Evolutionary conservation across 441 rosid species (phyloP).

Genomic region (Adansonia rubrostipa): DNA sequence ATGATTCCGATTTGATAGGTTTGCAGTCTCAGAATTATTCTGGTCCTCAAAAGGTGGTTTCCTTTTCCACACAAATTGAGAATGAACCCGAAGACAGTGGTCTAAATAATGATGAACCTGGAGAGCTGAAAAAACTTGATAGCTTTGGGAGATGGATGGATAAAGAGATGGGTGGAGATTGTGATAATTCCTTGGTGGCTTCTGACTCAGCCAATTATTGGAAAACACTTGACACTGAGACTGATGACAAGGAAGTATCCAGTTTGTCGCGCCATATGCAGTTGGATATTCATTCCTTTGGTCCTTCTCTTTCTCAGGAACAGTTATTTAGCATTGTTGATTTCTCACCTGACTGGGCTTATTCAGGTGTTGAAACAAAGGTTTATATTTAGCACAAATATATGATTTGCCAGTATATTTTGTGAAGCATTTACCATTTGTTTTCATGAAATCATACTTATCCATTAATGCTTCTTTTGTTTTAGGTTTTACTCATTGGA

Average conservation of each 20-base stretch:
- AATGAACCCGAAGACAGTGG: constrained; percentile 26
- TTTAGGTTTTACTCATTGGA: constrained; percentile 62
- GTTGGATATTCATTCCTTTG: constrained; percentile 54
- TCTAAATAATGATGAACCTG: constrained; percentile 32
- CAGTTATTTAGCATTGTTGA: constrained; percentile 68
- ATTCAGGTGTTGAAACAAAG: constrained; percentile 55
- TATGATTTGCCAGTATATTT: not conserved
- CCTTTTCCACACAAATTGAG: constrained; percentile 34
- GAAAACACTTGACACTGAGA: constrained; percentile 52
- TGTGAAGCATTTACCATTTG: constrained; percentile 8
- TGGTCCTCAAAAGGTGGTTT: constrained; percentile 33
- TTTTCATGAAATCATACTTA: constrained; percentile 25
- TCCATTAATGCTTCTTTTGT: constrained; percentile 18
- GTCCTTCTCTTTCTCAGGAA: constrained; percentile 72
- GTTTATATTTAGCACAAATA: constrained; percentile 31
- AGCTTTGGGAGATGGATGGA: constrained; percentile 77
- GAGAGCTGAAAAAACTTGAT: constrained; percentile 60
- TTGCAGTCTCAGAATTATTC: constrained; percentile 29
- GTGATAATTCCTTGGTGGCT: constrained; percentile 65
- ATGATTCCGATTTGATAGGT: constrained; percentile 33
- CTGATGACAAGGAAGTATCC: constrained; percentile 65
- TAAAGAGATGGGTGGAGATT: constrained; percentile 62
- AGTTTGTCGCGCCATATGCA: constrained; percentile 65
- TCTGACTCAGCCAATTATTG: constrained; percentile 67
- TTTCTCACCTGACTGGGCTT: constrained; percentile 75